Conservation (phyloP, 2,329 filamentous ascomycete genomes). For the Elsinoe fawcettii region DNA sequence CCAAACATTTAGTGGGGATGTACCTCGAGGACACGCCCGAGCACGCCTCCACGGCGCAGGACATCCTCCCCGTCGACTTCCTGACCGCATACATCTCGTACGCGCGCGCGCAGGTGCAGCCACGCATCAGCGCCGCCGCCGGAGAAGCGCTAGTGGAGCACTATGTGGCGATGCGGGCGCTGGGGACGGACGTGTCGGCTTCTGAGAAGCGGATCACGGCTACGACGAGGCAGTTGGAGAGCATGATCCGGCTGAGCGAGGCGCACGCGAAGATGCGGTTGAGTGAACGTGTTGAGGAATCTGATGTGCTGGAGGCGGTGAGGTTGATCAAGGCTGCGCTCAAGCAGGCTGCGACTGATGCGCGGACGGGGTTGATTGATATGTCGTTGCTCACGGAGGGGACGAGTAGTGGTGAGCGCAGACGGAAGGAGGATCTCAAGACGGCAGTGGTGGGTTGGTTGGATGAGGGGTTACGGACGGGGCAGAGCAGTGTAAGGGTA, state of each 20-base stretch:
- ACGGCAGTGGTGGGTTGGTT: constrained; percentile 64
- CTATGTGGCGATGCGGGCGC: constrained; percentile 90
- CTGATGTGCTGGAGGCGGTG: constrained; percentile 84
- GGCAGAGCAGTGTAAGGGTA: constrained; percentile 62
- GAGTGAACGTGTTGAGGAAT: constrained; percentile 62
- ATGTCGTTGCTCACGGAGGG: constrained; percentile 94
- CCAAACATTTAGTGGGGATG: constrained; percentile 89
- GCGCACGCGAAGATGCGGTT: constrained; percentile 98
- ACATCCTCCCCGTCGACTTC: constrained; percentile 84
- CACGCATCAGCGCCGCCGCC: constrained; percentile 69
- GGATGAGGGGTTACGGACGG: constrained; percentile 65
- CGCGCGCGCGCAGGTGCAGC: constrained; percentile 78
- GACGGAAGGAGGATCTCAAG: constrained; percentile 77
- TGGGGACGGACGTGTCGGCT: constrained; percentile 63
- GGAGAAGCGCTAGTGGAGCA: constrained; percentile 75
- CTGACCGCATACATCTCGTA: constrained; percentile 96
- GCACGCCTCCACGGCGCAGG: constrained; percentile 56
- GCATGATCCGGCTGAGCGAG: constrained; percentile 94
- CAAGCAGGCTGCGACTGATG: constrained; percentile 94
- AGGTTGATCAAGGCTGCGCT: constrained; percentile 87
- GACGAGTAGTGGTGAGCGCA: constrained; percentile 79
- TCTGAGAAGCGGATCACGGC: constrained; percentile 95
- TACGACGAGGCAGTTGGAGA: constrained; percentile 92
- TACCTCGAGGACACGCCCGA: constrained; percentile 93
- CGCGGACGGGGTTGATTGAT: constrained; percentile 84